Conservation (phyloP, 139 green algal species). For the Desmodesmus armatus region DNA sequence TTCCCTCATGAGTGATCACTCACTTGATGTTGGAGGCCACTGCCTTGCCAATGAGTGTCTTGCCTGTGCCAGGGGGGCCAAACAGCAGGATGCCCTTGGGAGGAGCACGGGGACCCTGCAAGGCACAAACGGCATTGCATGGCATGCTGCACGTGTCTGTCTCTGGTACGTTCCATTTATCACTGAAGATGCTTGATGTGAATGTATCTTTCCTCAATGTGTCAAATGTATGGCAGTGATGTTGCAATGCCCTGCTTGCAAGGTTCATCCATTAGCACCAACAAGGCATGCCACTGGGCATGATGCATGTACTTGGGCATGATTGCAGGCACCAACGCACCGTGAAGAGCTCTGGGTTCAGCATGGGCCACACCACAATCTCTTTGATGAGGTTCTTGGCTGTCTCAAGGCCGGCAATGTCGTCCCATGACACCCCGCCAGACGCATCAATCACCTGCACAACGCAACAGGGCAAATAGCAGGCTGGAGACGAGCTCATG, state of each 20-base stretch:
- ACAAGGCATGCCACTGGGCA: no score
- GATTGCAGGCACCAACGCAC: no score
- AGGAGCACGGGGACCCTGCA: slow-evolving; percentile 84
- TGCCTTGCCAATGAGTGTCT: slow-evolving; percentile 97
- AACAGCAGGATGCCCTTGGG: slow-evolving; percentile 95
- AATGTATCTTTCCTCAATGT: no score
- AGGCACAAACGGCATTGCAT: no score
- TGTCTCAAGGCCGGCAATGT: slow-evolving; percentile 81
- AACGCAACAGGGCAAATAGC: slow-evolving; percentile 5
- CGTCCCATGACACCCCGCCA: slow-evolving; percentile 68
- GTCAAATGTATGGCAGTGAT: no score
- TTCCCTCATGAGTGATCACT: no score
- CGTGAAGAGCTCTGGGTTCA: slow-evolving; percentile 93
- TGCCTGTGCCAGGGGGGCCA: slow-evolving; percentile 86
- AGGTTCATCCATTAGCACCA: no score
- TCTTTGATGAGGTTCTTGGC: slow-evolving; percentile 93
- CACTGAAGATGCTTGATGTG: no score
- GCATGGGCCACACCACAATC: slow-evolving; percentile 97
- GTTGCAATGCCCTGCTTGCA: no score
- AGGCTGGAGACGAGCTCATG: neutral
- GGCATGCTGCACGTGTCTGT: no score
- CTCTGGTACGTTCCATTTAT: no score
- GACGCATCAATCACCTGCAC: slow-evolving; percentile 72
- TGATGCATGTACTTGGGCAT: no score
- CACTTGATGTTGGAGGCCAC: slow-evolving; percentile 95